These are phyloP conservation scores for Capronia coronata DNA, from an alignment of 2,329 filamentous ascomycete species.

Conservation along the genomic window DNA sequence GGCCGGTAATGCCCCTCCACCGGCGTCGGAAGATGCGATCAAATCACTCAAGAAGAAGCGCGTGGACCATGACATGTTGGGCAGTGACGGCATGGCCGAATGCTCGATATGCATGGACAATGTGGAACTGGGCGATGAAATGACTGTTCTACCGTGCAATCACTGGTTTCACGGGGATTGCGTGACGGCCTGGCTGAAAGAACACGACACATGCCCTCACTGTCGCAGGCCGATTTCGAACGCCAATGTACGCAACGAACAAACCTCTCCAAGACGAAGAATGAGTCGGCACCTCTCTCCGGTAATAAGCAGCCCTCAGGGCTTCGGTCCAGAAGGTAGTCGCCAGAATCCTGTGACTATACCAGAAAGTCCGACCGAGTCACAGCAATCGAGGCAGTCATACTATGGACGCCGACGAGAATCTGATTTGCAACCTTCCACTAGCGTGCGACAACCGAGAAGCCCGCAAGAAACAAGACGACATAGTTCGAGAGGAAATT, in stretches of 20 bases:
- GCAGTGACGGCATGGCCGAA: constrained; percentile 61
- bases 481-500: constrained; percentile 6
- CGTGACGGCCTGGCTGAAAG: constrained; percentile 73
- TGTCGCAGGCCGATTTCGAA: constrained; percentile 39
- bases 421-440: constrained; percentile 9
- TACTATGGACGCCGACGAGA: constrained; percentile 21
- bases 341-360: constrained; percentile 22
- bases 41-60: constrained; percentile 63
- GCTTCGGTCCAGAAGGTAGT: constrained; percentile 22
- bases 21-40: constrained; percentile 71
- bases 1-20: constrained; percentile 68
- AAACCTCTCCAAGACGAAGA: constrained; percentile 8
- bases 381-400: constrained; percentile 20
- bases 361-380: constrained; percentile 22
- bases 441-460: constrained; percentile 23
- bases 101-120: constrained; percentile 95
- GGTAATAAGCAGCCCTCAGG: constrained; percentile 20
- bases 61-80: constrained; percentile 64
- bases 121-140: constrained; percentile 64
- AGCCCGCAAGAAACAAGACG: constrained; percentile 17
- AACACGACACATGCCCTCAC: constrained; percentile 84
- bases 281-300: constrained; percentile 17
- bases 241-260: constrained; percentile 13
- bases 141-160: constrained; percentile 72
- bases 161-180: constrained; percentile 92